phyloP scores from a whole-genome alignment of 441 rosid genomes.

The Sinapis alba region DNA sequence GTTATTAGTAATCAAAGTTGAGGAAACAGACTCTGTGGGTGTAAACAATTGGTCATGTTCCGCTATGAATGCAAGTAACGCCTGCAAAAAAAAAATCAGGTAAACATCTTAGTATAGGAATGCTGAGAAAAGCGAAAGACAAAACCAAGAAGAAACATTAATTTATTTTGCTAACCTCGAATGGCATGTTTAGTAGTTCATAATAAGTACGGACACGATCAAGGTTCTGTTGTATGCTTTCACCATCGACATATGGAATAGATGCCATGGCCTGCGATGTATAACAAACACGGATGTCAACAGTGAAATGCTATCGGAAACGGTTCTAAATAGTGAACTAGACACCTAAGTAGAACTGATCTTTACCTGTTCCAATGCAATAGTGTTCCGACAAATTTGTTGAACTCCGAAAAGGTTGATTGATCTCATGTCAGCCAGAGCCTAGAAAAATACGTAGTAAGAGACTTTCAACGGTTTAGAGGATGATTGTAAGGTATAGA shows the following conservation, averaged over 20 bases:
- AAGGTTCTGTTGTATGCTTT: constrained; percentile 70
- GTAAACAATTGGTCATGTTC: constrained; percentile 80
- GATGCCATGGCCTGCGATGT: constrained; percentile 82
- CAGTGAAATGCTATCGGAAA: background rate
- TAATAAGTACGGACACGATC: constrained; percentile 89
- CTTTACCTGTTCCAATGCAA: constrained; percentile 93
- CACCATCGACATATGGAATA: constrained; percentile 83
- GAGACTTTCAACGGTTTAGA: constrained; percentile 14
- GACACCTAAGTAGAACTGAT: background rate
- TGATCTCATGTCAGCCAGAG: constrained; percentile 81
- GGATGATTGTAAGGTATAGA: background rate
- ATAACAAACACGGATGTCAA: constrained; percentile 12
- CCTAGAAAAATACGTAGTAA: constrained; percentile 49
- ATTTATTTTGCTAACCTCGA: constrained; percentile 57
- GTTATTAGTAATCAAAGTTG: constrained; percentile 31
- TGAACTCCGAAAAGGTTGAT: constrained; percentile 98
- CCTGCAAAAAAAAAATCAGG: constrained; percentile 49
- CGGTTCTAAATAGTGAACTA: background rate
- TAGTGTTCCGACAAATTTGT: constrained; percentile 93
- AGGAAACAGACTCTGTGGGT: constrained; percentile 69
- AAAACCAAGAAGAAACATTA: background rate
- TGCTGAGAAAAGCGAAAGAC: background rate
- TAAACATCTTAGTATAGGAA: background rate
- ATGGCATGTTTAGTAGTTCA: constrained; percentile 95
- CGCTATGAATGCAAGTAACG: constrained; percentile 82